Base-by-base conservation (phyloP, 352 stramenopile genomes). In the Globisporangium nagaii region DNA sequence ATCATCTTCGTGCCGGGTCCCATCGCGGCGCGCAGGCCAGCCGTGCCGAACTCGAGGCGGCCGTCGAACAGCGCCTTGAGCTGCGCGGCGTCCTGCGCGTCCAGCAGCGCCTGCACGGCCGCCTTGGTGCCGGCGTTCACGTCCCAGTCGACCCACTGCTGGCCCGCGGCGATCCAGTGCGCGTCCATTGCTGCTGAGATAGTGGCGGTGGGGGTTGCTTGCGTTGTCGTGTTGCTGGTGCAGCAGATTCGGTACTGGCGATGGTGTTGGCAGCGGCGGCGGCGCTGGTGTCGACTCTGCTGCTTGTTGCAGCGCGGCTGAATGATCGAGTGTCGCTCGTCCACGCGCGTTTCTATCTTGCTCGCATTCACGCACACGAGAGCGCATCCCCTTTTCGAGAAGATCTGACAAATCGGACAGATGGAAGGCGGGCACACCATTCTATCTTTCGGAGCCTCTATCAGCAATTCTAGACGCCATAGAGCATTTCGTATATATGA, bases 21-120 rank as follows among this genome's bases (percentile, higher is more conserved):
- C 93, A 98, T 98, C 44, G 65, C 71, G 19, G 81, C 92, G 41
- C 93, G 77, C 17, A 98, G 76, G 1, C 86, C 93, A 28, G 93
- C 91, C 30, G 93, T 98, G 20, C 93, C 93, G 68, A 98, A 98
- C 49, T 87, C 79, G 22, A 98, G 65, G 24, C 93, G 88, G 35
- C 73, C 73, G 45, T 75, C 56, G 50, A 98, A 92, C 50, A 96
- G 70, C 41, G 74, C 54, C n/a, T 65, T 65, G 32, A 97, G 62
- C 40, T 67, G 63, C 13, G 60, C 39, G 13, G 69, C 53, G 58
- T 96, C 67, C 8, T 79, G 60, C 13, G 69, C 61, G 12, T 69
- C 70, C 19, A 96, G 36, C n/a, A 96, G 70, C 43, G 58, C 30
- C 56, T 89, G 53, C 43, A 96, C 70, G n/a, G 67, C 59, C 34